These are phyloP conservation scores for Pistacia vera DNA, from an alignment of 345 rosid species.

Conservation along the genomic window DNA sequence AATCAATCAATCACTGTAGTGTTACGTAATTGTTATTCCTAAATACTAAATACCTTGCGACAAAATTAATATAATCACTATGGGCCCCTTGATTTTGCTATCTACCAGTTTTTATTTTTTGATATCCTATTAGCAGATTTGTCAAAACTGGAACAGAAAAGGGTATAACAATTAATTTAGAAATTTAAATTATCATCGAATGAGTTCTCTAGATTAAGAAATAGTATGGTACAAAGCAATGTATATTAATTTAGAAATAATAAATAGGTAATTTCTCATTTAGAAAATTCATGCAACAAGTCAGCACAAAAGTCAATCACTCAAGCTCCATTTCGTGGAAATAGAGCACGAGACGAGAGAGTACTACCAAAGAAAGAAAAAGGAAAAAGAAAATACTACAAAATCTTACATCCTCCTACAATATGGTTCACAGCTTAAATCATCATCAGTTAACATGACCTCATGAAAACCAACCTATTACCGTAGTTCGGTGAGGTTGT, in stretches of 20 bases:
- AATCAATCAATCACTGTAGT: background rate
- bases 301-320: conserved; percentile 29
- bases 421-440: background rate
- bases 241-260: too few relatives aligned
- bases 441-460: background rate
- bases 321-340: conserved; percentile 7
- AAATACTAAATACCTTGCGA: background rate
- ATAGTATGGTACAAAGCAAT: too few relatives aligned
- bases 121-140: too few relatives aligned
- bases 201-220: too few relatives aligned
- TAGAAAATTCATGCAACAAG: background rate
- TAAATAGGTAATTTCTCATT: too few relatives aligned
- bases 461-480: background rate
- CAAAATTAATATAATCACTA: background rate
- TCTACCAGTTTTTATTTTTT: background rate
- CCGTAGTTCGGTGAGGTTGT: background rate
- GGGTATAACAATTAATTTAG: too few relatives aligned
- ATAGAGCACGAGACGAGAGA: background rate
- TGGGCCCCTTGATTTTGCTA: background rate
- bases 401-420: conserved; percentile 3
- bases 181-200: too few relatives aligned
- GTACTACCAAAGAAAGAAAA: background rate
- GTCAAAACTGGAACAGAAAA: too few relatives aligned
- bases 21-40: background rate
- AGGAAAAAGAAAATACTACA: background rate